These are phyloP conservation scores for Pulveroboletus ravenelii DNA, from an alignment of 768 basidiomycete species.

Conservation along the genomic window DNA sequence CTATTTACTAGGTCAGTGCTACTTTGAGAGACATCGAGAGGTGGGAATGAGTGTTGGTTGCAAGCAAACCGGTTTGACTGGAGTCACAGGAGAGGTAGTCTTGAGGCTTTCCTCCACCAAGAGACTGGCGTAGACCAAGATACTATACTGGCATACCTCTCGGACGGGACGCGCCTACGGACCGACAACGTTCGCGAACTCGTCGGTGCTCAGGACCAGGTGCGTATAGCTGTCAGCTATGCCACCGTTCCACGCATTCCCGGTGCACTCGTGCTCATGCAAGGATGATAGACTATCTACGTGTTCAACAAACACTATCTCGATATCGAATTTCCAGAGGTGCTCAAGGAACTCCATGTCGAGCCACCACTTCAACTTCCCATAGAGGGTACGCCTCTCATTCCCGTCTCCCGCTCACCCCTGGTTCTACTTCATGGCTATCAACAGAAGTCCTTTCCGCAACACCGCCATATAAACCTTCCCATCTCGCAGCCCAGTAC, in stretches of 20 bases:
- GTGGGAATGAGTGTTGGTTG: slow-evolving; percentile 34
- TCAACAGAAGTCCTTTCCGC: slow-evolving; percentile 52
- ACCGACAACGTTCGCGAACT: slow-evolving; percentile 72
- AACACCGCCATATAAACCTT: slow-evolving; percentile 69
- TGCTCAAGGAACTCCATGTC: slow-evolving; percentile 57
- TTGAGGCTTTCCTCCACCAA: slow-evolving; percentile 69
- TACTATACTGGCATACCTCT: slow-evolving; percentile 69
- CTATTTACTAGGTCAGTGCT: slow-evolving; percentile 42
- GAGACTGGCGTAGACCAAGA: slow-evolving; percentile 69
- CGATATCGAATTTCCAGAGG: slow-evolving; percentile 62
- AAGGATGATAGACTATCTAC: slow-evolving; percentile 54
- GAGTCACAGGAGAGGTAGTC: slow-evolving; percentile 48
- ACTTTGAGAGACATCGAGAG: slow-evolving; percentile 74
- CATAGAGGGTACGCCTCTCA: slow-evolving; percentile 53
- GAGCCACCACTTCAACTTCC: slow-evolving; percentile 62
- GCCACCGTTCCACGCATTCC: background rate
- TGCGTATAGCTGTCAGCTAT: slow-evolving; percentile 27
- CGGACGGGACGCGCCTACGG: slow-evolving; percentile 71
- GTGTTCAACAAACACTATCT: slow-evolving; percentile 83
- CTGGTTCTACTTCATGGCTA: background rate
- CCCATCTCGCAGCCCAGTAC: slow-evolving; percentile 63
- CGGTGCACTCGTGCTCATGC: slow-evolving; percentile 10
- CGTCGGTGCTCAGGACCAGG: slow-evolving; percentile 72
- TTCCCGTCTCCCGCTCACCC: background rate
- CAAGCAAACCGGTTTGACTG: slow-evolving; percentile 6